Percentiles rank a stretch among this genome's conserved stretches.
phyloP scores from a whole-genome alignment of 345 rosid species.

The Rhodomyrtus tomentosa region DNA sequence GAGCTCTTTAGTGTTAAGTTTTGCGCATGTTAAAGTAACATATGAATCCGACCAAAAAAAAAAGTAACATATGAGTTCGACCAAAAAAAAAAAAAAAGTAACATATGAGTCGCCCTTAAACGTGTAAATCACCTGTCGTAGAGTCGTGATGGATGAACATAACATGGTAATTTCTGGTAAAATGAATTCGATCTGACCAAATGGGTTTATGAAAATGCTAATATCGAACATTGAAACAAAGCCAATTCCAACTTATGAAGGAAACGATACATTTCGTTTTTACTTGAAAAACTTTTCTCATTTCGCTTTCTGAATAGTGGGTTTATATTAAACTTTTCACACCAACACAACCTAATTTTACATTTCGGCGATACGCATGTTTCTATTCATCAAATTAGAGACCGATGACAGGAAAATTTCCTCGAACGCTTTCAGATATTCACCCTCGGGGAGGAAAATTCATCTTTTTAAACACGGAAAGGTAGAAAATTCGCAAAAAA shows the following conservation, averaged over 20 bases:
- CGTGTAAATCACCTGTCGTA: neutral
- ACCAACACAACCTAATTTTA: neutral
- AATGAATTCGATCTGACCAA: neutral
- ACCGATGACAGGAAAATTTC: too few species aligned
- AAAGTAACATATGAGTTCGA: too few species aligned
- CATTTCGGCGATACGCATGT: neutral
- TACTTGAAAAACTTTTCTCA: neutral
- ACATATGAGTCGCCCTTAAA: neutral
- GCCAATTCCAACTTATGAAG: neutral
- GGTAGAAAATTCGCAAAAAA: neutral
- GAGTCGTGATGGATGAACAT: neutral
- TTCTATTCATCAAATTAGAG: too few species aligned
- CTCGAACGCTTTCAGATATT: too few species aligned
- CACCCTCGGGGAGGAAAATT: too few species aligned
- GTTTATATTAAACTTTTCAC: too few species aligned
- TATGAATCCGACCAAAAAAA: too few species aligned
- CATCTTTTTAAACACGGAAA: neutral
- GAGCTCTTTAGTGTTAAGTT: neutral
- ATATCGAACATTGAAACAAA: neutral
- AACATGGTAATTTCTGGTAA: neutral
- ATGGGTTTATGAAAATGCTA: neutral
- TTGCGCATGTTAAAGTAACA: neutral
- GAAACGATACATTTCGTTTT: too few species aligned
- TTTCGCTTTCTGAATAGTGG: neutral
- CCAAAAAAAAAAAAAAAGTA: too few species aligned